Conservation (phyloP, 129 eudicot species). For the Arctium minus region DNA sequence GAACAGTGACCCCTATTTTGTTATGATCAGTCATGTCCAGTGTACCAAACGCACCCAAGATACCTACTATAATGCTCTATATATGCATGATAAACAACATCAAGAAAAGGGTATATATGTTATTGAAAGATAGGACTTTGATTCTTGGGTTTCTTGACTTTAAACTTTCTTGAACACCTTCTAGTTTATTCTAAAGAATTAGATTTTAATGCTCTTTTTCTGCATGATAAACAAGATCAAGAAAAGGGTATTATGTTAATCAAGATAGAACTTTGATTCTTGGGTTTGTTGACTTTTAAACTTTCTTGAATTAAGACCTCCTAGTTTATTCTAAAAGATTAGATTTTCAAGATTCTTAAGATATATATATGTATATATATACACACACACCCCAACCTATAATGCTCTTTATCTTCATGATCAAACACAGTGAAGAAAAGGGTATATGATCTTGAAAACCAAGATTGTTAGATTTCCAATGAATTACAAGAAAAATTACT, state of each 20-base stretch:
- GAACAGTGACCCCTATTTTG: neutral
- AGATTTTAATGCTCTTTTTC: no score
- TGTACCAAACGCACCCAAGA: neutral
- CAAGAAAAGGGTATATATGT: conserved; percentile 2
- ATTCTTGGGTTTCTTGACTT: no score
- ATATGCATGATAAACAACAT: conserved; percentile 6
- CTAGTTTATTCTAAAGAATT: no score
- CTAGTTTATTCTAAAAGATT: conserved; percentile 1
- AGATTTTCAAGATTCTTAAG: conserved; percentile 17
- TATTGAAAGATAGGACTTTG: no score
- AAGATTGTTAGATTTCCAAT: conserved; percentile 6
- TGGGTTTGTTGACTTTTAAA: conserved; percentile 17
- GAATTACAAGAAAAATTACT: neutral
- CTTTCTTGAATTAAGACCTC: neutral
- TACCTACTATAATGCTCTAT: neutral
- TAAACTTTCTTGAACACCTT: no score
- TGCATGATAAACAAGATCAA: no score
- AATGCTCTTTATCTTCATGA: neutral
- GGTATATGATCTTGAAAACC: neutral
- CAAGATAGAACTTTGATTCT: conserved; percentile 9
- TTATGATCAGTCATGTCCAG: neutral
- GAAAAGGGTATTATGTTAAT: neutral
- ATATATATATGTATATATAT: no score
- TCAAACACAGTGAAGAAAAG: neutral
- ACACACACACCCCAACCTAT: neutral